A percentile compares a stretch with the other conserved stretches of the same genome.
phyloP scores from a whole-genome alignment of 2,329 filamentous ascomycete genomes.

The Elsinoe necatrix region DNA sequence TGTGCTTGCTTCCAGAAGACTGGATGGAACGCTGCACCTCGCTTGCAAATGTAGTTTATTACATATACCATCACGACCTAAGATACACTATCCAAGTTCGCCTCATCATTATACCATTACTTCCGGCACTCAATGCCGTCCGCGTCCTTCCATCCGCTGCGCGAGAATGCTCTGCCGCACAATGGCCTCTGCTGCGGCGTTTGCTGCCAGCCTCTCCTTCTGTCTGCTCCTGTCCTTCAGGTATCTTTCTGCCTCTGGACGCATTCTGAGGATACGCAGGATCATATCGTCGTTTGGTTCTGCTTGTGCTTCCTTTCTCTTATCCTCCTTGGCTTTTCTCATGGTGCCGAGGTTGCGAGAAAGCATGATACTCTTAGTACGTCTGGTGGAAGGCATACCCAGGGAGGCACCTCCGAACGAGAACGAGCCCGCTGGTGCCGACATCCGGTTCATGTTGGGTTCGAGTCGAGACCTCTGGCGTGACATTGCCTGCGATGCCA shows the following conservation, averaged over 20 bases:
- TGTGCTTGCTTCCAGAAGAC: not conserved
- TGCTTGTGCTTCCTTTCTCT: constrained; percentile 87
- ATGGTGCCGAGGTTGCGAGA: constrained; percentile 91
- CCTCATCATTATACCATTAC: constrained; percentile 9
- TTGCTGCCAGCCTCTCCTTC: constrained; percentile 84
- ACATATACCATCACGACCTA: not conserved
- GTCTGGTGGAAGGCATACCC: constrained; percentile 47
- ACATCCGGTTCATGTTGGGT: constrained; percentile 55
- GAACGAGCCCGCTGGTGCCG: constrained; percentile 51
- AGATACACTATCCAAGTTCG: constrained; percentile 6
- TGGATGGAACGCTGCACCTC: not conserved
- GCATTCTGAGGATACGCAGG: constrained; percentile 84
- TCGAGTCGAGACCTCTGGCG: constrained; percentile 52
- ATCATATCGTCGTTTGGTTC: constrained; percentile 99
- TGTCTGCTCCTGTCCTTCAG: constrained; percentile 85
- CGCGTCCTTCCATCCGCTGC: constrained; percentile 16
- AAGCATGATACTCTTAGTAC: constrained; percentile 67
- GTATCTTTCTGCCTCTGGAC: constrained; percentile 80
- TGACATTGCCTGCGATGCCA: constrained; percentile 78
- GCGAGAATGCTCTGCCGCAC: constrained; percentile 79
- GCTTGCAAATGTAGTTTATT: constrained; percentile 6
- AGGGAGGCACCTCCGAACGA: constrained; percentile 45
- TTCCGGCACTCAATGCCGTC: constrained; percentile 14
- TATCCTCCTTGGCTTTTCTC: constrained; percentile 91
- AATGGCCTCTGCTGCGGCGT: constrained; percentile 86